Conservation (phyloP, 1,284 basidiomycete genomes). For the Bjerkandera adusta region DNA sequence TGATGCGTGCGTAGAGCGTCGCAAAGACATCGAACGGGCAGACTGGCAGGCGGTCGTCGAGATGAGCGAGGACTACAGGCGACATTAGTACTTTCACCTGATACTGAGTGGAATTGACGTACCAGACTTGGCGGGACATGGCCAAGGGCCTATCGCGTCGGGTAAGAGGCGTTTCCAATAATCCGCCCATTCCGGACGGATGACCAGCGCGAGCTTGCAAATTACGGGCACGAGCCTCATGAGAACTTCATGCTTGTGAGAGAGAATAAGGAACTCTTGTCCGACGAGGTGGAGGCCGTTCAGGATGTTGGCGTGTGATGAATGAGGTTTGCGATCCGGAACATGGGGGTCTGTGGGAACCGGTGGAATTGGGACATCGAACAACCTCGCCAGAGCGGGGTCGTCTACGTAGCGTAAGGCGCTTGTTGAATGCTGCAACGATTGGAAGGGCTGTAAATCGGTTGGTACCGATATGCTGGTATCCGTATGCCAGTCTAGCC, state of each 20-base stretch:
- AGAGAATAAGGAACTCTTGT: constrained; percentile 61
- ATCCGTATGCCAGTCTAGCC: not conserved
- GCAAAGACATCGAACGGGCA: constrained; percentile 69
- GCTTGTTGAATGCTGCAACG: constrained; percentile 15
- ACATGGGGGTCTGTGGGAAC: not conserved
- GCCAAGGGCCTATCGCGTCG: constrained; percentile 54
- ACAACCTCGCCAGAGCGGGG: constrained; percentile 44
- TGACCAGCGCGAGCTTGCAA: constrained; percentile 60
- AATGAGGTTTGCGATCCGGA: constrained; percentile 32
- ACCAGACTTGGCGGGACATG: constrained; percentile 44
- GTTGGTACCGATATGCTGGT: not conserved
- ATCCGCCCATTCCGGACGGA: constrained; percentile 82
- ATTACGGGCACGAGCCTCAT: constrained; percentile 63
- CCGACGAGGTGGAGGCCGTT: constrained; percentile 77
- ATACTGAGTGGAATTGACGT: too few relatives aligned
- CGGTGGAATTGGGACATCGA: constrained; percentile 37
- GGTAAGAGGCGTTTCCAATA: constrained; percentile 84
- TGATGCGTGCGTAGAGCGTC: constrained; percentile 61
- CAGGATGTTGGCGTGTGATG: constrained; percentile 50
- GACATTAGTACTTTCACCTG: too few relatives aligned
- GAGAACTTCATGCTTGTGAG: constrained; percentile 55
- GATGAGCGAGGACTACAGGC: constrained; percentile 37
- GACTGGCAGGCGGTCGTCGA: constrained; percentile 66
- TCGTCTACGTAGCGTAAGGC: constrained; percentile 34
- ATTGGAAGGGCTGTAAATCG: constrained; percentile 15